Conservation (phyloP, 139 green algal species). For the Pedinophyceae sp. region DNA sequence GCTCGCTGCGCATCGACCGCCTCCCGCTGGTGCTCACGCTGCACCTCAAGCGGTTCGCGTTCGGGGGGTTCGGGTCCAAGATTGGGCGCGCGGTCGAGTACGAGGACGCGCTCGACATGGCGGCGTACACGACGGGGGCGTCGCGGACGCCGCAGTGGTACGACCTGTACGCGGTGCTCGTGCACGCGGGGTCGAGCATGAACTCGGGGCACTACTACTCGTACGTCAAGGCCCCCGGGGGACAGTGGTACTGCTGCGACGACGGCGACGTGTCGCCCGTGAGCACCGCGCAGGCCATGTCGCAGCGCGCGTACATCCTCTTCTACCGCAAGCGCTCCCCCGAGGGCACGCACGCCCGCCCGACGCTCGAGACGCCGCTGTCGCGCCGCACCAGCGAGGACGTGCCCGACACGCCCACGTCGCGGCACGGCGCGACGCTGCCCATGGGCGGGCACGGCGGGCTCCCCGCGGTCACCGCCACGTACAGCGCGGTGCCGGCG, state of each 20-base stretch:
- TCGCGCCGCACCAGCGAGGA: background rate
- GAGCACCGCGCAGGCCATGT: conserved; percentile 32
- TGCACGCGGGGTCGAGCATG: conserved; percentile 64
- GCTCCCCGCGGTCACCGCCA: too few relatives aligned
- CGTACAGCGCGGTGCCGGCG: too few relatives aligned
- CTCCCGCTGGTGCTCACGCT: conserved; percentile 66
- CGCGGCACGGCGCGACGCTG: background rate
- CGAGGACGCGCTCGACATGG: conserved; percentile 49
- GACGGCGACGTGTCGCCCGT: conserved; percentile 43
- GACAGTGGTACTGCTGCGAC: conserved; percentile 73
- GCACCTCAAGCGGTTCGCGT: conserved; percentile 84
- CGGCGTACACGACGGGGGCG: conserved; percentile 35
- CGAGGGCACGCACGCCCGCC: background rate
- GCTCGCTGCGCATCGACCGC: conserved; percentile 61
- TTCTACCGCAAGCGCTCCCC: conserved; percentile 50
- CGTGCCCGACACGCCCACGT: background rate
- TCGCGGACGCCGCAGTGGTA: conserved; percentile 28
- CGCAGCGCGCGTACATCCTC: conserved; percentile 84
- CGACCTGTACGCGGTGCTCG: conserved; percentile 75
- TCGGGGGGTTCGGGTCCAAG: conserved; percentile 55
- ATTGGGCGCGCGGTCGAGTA: conserved; percentile 62
- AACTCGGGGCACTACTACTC: conserved; percentile 80
- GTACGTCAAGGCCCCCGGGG: conserved; percentile 57
- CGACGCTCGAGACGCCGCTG: background rate
- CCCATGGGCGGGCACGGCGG: too few relatives aligned